Percentiles rank a stretch among this genome's conserved stretches.
phyloP scores from a whole-genome alignment of 1,139 yeast species.

The Magnusiomyces ingens region DNA sequence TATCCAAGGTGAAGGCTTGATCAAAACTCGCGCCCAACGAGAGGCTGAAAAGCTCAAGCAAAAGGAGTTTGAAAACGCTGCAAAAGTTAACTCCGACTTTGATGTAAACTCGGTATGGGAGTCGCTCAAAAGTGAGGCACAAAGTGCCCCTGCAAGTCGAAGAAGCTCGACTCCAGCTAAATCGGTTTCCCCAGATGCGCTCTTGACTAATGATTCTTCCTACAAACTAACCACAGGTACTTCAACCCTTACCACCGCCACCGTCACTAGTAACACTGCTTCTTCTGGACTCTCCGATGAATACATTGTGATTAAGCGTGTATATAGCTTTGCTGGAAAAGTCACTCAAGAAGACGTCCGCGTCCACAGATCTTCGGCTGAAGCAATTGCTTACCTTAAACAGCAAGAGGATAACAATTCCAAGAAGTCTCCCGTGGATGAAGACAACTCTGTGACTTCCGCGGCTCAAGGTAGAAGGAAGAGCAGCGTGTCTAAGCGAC shows the following conservation, averaged over 20 bases:
- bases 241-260: slow-evolving; percentile 1
- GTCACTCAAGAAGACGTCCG: slow-evolving; percentile 66
- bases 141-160: slow-evolving; percentile 7
- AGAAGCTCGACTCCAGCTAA: not conserved
- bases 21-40: slow-evolving; percentile 53
- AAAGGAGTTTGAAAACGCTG: slow-evolving; percentile 20
- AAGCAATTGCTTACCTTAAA: slow-evolving; percentile 70
- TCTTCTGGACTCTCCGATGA: slow-evolving; percentile 29
- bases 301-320: slow-evolving; percentile 62
- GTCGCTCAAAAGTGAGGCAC: slow-evolving; percentile 34
- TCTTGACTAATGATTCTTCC: not conserved
- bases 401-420: slow-evolving; percentile 10
- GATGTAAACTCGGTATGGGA: slow-evolving; percentile 53
- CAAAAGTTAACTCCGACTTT: slow-evolving; percentile 25
- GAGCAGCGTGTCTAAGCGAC: not conserved
- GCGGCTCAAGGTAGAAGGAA: slow-evolving; percentile 6
- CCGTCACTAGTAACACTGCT: not conserved
- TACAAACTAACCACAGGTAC: slow-evolving; percentile 3
- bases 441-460: slow-evolving; percentile 18
- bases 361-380: slow-evolving; percentile 74
- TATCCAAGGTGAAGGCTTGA: slow-evolving; percentile 45
- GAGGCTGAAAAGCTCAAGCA: slow-evolving; percentile 35
- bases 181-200: not conserved
- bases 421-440: slow-evolving; percentile 4
- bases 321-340: slow-evolving; percentile 88